Conservation (phyloP, 202 grass and related monocot species). For the Zizania palustris region DNA sequence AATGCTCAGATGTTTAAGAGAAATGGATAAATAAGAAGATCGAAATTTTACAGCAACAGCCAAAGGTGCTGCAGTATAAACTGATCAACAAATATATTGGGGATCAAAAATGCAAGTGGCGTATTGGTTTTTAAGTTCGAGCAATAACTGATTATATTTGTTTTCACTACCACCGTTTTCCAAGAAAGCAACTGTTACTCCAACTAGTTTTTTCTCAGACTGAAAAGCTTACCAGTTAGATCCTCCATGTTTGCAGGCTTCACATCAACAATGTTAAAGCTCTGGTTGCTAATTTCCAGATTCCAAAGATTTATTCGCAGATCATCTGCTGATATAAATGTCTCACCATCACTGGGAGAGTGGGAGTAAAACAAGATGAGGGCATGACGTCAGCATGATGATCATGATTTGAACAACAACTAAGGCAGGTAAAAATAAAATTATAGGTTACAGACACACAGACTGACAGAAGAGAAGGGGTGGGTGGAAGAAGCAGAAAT, state of each 20-base stretch:
- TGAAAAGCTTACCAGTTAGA: constrained; percentile 55
- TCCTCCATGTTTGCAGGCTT: constrained; percentile 92
- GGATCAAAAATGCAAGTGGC: constrained; percentile 19
- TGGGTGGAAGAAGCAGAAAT: constrained; percentile 9
- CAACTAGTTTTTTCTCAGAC: constrained; percentile 21
- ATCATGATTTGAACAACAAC: constrained; percentile 13
- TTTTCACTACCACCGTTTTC: constrained; percentile 15
- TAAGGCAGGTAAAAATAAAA: constrained; percentile 2
- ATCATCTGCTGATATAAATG: constrained; percentile 89
- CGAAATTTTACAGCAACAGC: constrained; percentile 30
- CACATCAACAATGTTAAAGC: constrained; percentile 88
- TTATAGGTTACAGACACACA: constrained; percentile 11
- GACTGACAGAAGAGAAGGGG: constrained; percentile 26
- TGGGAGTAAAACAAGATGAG: constrained; percentile 43
- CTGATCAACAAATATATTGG: constrained; percentile 31
- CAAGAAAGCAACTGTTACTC: constrained; percentile 20
- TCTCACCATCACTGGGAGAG: constrained; percentile 70
- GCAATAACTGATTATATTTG: constrained; percentile 14
- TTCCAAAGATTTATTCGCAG: constrained; percentile 89
- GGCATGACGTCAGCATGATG: constrained; percentile 26
- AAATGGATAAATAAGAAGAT: neutral
- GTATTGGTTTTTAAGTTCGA: constrained; percentile 21
- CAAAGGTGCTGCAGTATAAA: constrained; percentile 17
- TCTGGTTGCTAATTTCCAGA: constrained; percentile 86
- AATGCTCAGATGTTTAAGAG: constrained; percentile 23